Evolutionary conservation across 805 yeast genomes (phyloP).

Genomic region (Maudiozyma bulderi): DNA sequence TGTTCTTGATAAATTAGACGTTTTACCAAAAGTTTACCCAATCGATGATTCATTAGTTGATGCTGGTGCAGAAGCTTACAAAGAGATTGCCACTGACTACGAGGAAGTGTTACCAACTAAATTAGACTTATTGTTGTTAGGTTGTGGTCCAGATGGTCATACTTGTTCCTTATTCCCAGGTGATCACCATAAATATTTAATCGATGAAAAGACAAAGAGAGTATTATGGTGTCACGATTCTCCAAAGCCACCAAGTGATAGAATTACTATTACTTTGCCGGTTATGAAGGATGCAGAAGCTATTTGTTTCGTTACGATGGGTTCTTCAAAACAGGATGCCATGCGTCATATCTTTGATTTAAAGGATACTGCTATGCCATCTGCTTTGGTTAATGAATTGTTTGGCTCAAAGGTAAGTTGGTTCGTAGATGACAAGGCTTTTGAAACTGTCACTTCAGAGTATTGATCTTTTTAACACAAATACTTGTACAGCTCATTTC

Average conservation of each 20-base stretch:
- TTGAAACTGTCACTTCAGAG: slow-evolving; percentile 27
- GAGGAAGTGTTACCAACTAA: slow-evolving; percentile 43
- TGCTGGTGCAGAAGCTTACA: slow-evolving; percentile 43
- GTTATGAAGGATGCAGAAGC: slow-evolving; percentile 39
- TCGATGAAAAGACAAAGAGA: slow-evolving; percentile 36
- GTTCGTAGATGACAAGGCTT: slow-evolving; percentile 79
- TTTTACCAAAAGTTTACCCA: slow-evolving; percentile 40
- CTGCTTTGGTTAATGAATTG: slow-evolving; percentile 60
- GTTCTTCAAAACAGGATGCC: slow-evolving; percentile 69
- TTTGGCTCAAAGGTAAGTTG: slow-evolving; percentile 51
- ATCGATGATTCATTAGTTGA: slow-evolving; percentile 55
- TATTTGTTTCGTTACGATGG: slow-evolving; percentile 83
- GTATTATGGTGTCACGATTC: slow-evolving; percentile 69
- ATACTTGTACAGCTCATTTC: background rate
- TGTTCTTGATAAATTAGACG: slow-evolving; percentile 44
- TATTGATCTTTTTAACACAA: background rate
- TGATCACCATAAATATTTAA: slow-evolving; percentile 44
- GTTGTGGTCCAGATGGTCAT: slow-evolving; percentile 96
- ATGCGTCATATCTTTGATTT: slow-evolving; percentile 60
- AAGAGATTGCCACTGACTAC: slow-evolving; percentile 55
- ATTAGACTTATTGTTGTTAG: slow-evolving; percentile 63
- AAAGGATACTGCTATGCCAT: slow-evolving; percentile 46
- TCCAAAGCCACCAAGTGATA: slow-evolving; percentile 89
- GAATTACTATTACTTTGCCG: slow-evolving; percentile 83
- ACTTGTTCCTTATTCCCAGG: slow-evolving; percentile 90